phyloP scores from a whole-genome alignment of 78 protist genomes.

The Thecamonas trahens region DNA sequence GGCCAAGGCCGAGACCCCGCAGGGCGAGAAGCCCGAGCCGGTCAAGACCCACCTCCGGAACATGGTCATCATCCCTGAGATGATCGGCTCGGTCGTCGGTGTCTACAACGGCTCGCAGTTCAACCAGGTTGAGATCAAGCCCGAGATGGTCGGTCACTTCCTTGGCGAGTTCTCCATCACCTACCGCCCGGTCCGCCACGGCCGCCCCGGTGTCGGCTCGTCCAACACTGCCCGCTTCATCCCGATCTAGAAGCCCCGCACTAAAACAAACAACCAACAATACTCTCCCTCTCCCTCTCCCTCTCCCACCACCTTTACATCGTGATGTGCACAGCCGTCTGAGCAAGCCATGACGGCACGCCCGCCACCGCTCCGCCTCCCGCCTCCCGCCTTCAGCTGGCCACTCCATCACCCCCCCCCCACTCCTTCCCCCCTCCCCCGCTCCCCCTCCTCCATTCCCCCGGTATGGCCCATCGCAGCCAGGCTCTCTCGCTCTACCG shows the following conservation, averaged over 20 bases:
- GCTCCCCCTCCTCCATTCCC: no score
- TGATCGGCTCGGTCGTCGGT: constrained; percentile 98
- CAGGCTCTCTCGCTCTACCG: no score
- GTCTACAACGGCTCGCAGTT: constrained; percentile 98
- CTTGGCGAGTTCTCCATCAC: constrained; percentile 98
- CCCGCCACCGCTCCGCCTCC: no score
- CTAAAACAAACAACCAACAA: no score
- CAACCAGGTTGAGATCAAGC: constrained; percentile 94
- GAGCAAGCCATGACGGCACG: no score
- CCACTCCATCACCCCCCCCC: no score
- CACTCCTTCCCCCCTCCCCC: no score
- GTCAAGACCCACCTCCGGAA: constrained; percentile 98
- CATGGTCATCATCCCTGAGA: constrained; percentile 98
- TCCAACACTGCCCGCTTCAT: constrained; percentile 91
- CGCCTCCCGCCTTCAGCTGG: no score
- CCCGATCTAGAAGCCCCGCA: constrained; percentile 95
- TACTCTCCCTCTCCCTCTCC: no score
- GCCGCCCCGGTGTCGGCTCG: constrained; percentile 99
- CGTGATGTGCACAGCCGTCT: no score
- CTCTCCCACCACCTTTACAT: no score
- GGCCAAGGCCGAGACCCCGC: constrained; percentile 47
- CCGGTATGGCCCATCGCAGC: no score
- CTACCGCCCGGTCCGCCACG: constrained; percentile 98
- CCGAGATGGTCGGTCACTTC: constrained; percentile 99
- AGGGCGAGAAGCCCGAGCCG: constrained; percentile 89